Evolutionary conservation across 495 filamentous ascomycete genomes (phyloP), one percentile per base, ranked within the genome.

Genomic region (Penicillium pancosmium): DNA sequence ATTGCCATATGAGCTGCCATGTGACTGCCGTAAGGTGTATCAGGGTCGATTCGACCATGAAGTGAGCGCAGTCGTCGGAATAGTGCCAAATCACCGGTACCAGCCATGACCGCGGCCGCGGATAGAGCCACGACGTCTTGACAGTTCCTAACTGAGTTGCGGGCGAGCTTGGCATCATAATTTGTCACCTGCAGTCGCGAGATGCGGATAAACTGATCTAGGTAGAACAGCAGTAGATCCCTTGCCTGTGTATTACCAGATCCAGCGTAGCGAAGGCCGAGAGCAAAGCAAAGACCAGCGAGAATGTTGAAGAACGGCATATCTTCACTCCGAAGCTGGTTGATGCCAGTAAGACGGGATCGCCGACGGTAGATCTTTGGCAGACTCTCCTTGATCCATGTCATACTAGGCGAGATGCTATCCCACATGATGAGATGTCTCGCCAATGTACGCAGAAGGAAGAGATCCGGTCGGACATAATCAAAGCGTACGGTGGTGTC

Each of bases 401-500:
- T 73, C 54, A 84, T 77, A 7, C 75, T 84, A 3, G 90, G 84
- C 18, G 82, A 70, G 54, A 98, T 96, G 50, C 85, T 78, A 58
- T 88, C 87, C 94, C 94, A 99, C 78, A 97, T 86, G 64, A 99
- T 97, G 47, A 99, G 66, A 69, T 97, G 89, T 67, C 87, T 87
- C n/a, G 94, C 90, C 46, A 98, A 78, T 0, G 93, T 97, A 13
- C 94, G 87, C 13, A 99, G 78, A 4, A 99, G 83, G 67, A 97
- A 88, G 25, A 96, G 86, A 73, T 99, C 94, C 1, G 94, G 93
- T 13, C 94, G 86, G 21, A 97, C 87, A 69, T 98, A 96, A 67
- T 97, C 95, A 68, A 96, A 97, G 52, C 97, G 90, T 55, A 93
- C 81, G 15, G 88, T 76, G 0, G 93, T 91, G 63, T 97, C 90